Percentiles rank a stretch among this genome's conserved stretches.
phyloP scores from a whole-genome alignment of 768 basidiomycete genomes.

The Russula olivacea region DNA sequence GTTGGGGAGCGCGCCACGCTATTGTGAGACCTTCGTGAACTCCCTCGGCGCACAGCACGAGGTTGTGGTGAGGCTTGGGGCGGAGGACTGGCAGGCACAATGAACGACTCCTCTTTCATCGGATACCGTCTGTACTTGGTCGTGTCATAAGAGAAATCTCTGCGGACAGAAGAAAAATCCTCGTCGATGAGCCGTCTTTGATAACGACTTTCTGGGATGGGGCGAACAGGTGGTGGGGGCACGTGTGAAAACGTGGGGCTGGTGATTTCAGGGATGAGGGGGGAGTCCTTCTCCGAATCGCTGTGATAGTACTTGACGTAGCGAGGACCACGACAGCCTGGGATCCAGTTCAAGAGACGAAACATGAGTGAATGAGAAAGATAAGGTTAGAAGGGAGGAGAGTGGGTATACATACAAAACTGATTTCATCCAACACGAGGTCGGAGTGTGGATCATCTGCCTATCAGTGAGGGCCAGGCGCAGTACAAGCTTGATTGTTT shows the following conservation, averaged over 20 bases:
- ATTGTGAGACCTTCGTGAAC: background rate
- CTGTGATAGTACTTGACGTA: slow-evolving; percentile 4
- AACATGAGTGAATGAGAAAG: slow-evolving; percentile 1
- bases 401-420: slow-evolving; percentile 9
- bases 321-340: slow-evolving; percentile 15
- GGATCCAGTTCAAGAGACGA: slow-evolving; percentile 13
- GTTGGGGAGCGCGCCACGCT: background rate
- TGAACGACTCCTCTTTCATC: slow-evolving; percentile 6
- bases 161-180: background rate
- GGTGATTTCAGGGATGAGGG: background rate
- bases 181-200: slow-evolving; percentile 20
- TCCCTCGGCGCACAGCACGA: slow-evolving; percentile 13
- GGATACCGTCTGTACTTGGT: slow-evolving; percentile 1
- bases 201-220: slow-evolving; percentile 7
- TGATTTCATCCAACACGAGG: slow-evolving; percentile 20
- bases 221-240: background rate
- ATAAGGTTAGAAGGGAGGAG: background rate
- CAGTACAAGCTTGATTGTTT: too few species aligned
- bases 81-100: background rate
- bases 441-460: slow-evolving; percentile 13
- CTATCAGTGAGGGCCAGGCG: background rate
- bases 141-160: slow-evolving; percentile 2
- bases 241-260: slow-evolving; percentile 7
- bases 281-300: slow-evolving; percentile 7
- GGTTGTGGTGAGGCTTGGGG: slow-evolving; percentile 2